Conservation (phyloP, 2,329 filamentous ascomycete species). For the Seiridium cupressi region DNA sequence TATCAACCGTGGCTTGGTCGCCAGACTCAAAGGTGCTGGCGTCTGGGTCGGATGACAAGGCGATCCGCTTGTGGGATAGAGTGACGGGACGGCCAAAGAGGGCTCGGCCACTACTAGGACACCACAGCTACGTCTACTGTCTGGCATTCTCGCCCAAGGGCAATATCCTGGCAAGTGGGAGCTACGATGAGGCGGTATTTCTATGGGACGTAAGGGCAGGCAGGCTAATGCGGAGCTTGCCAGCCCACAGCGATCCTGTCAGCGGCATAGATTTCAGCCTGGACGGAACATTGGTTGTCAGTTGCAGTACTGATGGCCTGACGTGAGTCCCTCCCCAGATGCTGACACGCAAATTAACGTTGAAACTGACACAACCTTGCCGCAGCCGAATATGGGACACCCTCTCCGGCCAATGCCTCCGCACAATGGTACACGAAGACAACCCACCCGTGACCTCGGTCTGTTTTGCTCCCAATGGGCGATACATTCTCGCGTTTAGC, state of each 20-base stretch:
- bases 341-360: background rate
- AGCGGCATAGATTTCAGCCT: slow-evolving; percentile 88
- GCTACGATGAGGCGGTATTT: slow-evolving; percentile 96
- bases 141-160: slow-evolving; percentile 97
- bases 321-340: slow-evolving; percentile 54
- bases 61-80: slow-evolving; percentile 87
- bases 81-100: slow-evolving; percentile 57
- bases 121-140: slow-evolving; percentile 95
- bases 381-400: slow-evolving; percentile 88
- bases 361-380: slow-evolving; percentile 2
- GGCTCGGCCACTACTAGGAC: slow-evolving; percentile 68
- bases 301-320: slow-evolving; percentile 86
- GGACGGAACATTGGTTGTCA: slow-evolving; percentile 89
- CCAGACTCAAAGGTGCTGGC: slow-evolving; percentile 86
- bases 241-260: slow-evolving; percentile 93
- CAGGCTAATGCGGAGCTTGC: slow-evolving; percentile 82
- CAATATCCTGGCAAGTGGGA: slow-evolving; percentile 92
- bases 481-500: slow-evolving; percentile 87
- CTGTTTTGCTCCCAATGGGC: slow-evolving; percentile 90
- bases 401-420: slow-evolving; percentile 88
- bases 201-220: slow-evolving; percentile 93
- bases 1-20: slow-evolving; percentile 92
- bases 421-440: slow-evolving; percentile 94
- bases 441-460: slow-evolving; percentile 88
- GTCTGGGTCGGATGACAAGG: slow-evolving; percentile 93